Evolutionary conservation across 1,284 basidiomycete genomes (phyloP), one percentile per base, ranked within the genome.

Genomic region (Athelia psychrophila): DNA sequence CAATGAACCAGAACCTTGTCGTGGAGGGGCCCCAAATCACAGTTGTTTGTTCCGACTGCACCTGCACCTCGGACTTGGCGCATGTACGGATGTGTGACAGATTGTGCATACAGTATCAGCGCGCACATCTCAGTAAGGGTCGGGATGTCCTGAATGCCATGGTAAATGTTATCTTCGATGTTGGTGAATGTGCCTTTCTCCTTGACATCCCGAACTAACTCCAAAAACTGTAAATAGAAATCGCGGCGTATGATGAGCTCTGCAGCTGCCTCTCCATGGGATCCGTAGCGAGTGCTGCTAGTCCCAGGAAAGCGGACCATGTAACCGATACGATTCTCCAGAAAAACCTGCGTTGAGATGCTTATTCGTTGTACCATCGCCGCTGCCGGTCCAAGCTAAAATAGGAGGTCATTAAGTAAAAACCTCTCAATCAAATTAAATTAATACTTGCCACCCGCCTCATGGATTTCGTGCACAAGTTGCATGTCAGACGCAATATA

Each of bases 151-250:
- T 67, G 50, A 2, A 71, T 54, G 13, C 59, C 69, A 5, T 62
- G 57, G 15, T 47, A 58, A 8, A 70, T 47, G 56, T 71, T 73
- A 20, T 52, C 27, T 18, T 70, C 67, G 38, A 69, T 64, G 45
- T 70, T 58, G 30, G 52, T 68, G 23, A 60, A 60, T 1, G 23
- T 49, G 2, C 35, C 30, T 2, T 44, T 55, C 5, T 60, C 52
- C 53, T 72, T 73, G 19, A 57, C 59, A 50, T 63, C 56, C 3
- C 49, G 52, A 27, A 66, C 54, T 10, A 55, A 30, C 5, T 58
- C 53, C 3, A 71, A 53, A 44, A 61, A 64, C 1, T 58, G 44
- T 9, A 60, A 38, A n/a, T 61, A 42, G 19, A 20, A 30, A n/a
- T 45, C 18, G 35, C 40, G 22, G 32, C 53, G 25, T 3, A 51